Percentiles rank a stretch among this genome's conserved stretches.
These are phyloP conservation scores for Torulaspora globosa DNA, from an alignment of 1,139 yeast species.

Conservation along the genomic window DNA sequence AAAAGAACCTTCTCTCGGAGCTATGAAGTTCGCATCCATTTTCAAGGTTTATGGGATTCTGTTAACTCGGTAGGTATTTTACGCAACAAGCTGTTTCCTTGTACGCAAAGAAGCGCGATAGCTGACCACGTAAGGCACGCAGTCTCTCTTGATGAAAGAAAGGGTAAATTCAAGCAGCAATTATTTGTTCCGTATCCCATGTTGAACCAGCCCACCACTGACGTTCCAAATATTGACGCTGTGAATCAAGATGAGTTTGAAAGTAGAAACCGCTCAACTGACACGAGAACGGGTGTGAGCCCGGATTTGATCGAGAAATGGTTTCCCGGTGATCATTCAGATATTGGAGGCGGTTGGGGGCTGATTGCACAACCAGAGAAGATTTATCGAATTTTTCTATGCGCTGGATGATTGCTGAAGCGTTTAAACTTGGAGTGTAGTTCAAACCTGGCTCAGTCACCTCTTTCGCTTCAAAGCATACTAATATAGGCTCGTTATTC, in stretches of 20 bases:
- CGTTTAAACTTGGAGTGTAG: slow-evolving; percentile 46
- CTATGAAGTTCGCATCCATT: slow-evolving; percentile 43
- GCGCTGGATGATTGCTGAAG: slow-evolving; percentile 57
- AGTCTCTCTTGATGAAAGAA: slow-evolving; percentile 58
- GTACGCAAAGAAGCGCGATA: slow-evolving; percentile 46
- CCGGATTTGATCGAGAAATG: slow-evolving; percentile 50
- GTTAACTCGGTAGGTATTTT: slow-evolving; percentile 60
- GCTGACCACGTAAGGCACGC: slow-evolving; percentile 63
- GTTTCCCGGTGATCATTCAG: slow-evolving; percentile 67
- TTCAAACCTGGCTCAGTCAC: slow-evolving; percentile 43
- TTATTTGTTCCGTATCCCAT: slow-evolving; percentile 43
- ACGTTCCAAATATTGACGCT: not conserved
- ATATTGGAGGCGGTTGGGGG: slow-evolving; percentile 62
- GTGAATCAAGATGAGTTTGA: not conserved
- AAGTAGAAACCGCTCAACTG: not conserved
- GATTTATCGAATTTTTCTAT: slow-evolving; percentile 46
- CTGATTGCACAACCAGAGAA: slow-evolving; percentile 40
- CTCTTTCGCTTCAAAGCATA: slow-evolving; percentile 41
- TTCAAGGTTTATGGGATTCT: slow-evolving; percentile 65
- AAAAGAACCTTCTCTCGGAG: slow-evolving; percentile 48
- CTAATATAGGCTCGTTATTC: slow-evolving; percentile 41
- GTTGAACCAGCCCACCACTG: not conserved
- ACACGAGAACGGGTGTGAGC: slow-evolving; percentile 11
- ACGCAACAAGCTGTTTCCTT: slow-evolving; percentile 55
- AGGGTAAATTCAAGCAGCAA: slow-evolving; percentile 58